These are phyloP conservation scores for Cystobasidium ongulense DNA, from an alignment of 768 basidiomycete genomes.

Conservation along the genomic window DNA sequence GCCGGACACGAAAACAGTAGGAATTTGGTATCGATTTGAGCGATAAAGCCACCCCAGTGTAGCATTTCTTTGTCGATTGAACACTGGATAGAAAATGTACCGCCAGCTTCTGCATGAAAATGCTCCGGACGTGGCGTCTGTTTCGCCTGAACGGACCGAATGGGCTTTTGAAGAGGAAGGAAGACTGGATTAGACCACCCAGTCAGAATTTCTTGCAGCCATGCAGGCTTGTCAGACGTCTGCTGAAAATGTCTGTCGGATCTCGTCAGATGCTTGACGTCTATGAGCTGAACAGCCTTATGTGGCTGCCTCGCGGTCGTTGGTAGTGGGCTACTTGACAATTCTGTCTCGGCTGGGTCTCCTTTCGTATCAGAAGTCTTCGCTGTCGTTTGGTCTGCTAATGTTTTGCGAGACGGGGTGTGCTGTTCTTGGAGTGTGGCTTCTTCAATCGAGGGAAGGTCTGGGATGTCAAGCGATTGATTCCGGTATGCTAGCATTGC, in stretches of 20 bases:
- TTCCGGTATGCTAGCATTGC: not conserved
- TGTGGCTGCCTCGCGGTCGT: not conserved
- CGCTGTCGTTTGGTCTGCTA: too few species aligned
- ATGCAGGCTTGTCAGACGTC: conserved; percentile 21
- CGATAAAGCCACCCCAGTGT: conserved; percentile 55
- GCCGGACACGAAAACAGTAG: conserved; percentile 48
- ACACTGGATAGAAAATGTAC: too few species aligned
- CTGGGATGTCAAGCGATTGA: not conserved
- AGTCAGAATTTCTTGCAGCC: conserved; percentile 29
- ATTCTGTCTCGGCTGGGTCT: not conserved
- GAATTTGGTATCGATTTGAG: conserved; percentile 86
- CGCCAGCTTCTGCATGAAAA: not conserved
- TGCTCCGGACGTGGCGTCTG: not conserved
- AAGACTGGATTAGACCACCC: conserved; percentile 49
- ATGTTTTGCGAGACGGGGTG: too few species aligned
- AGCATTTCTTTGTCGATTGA: conserved; percentile 45
- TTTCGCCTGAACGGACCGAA: conserved; percentile 42
- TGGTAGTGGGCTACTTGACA: not conserved
- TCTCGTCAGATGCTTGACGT: not conserved
- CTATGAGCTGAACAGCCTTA: not conserved
- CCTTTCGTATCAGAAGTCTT: too few species aligned
- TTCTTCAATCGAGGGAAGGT: not conserved
- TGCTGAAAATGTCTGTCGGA: not conserved
- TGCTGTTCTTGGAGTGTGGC: too few species aligned
- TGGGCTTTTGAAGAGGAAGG: conserved; percentile 51